Conservation (phyloP, 2,329 filamentous ascomycete species). For the Lasiodiplodia hormozganensis region DNA sequence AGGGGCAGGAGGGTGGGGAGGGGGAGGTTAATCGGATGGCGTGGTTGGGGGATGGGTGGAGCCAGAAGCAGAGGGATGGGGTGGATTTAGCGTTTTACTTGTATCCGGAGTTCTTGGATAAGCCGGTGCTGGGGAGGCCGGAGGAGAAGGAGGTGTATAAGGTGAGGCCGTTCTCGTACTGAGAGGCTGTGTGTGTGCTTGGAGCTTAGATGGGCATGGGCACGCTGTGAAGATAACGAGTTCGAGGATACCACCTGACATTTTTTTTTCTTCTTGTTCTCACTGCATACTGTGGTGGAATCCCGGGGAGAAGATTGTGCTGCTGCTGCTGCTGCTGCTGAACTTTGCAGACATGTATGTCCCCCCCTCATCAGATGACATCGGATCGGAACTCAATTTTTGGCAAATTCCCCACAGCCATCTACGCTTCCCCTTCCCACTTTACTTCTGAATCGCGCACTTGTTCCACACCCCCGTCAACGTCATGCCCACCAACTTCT, state of each 20-base stretch:
- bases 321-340: background rate
- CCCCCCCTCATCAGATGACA: background rate
- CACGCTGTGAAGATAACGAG: background rate
- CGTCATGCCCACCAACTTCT: background rate
- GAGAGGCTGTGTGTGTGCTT: background rate
- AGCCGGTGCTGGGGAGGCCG: constrained; percentile 43
- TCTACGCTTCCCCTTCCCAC: background rate
- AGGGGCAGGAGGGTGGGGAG: constrained; percentile 31
- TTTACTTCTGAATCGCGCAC: background rate
- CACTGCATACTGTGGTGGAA: background rate
- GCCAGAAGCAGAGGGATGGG: constrained; percentile 37
- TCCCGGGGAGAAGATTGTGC: background rate
- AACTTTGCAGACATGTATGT: background rate
- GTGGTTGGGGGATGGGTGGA: constrained; percentile 46
- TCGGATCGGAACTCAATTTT: background rate
- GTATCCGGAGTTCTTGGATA: constrained; percentile 48
- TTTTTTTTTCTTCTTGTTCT: background rate
- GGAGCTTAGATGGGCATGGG: background rate
- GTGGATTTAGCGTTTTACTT: constrained; percentile 52
- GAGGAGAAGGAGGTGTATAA: constrained; percentile 48
- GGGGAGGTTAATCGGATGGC: constrained; percentile 38
- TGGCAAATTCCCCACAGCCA: background rate
- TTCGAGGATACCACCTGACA: background rate
- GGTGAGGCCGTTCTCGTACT: constrained; percentile 45
- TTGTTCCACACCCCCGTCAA: background rate